Evolutionary conservation across 1,284 basidiomycete genomes (phyloP), one percentile per base, ranked within the genome.

Genomic region (Gomphus bonarii): DNA sequence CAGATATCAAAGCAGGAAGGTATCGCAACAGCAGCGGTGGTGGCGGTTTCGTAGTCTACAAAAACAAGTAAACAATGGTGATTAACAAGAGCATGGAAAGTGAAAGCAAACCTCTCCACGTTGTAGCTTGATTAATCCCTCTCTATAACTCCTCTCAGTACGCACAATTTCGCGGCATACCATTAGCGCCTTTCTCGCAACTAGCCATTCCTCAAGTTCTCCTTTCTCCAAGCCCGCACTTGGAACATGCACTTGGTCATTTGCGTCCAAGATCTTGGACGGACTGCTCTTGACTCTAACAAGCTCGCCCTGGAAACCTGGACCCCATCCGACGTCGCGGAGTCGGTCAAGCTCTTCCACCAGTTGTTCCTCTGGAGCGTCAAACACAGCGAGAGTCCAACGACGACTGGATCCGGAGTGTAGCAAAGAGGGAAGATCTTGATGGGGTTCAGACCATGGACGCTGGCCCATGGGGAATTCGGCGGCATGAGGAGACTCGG

Each of bases 131-230:
- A 70, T 70, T 49, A 86, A 66, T 10, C 76, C 75, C 1, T 71
- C 68, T 56, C 80, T 75, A 64, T 86, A 87, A 60, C 74, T 80
- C 58, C 76, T 75, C 66, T 86, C 84, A 2, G 84, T 86, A 46
- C 78, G 73, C 28, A 87, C 72, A 50, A 87, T 74, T 67, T 87
- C 84, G 40, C 78, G 70, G 52, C 78, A 74, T 64, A 74, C 73
- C n/a, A 86, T 70, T 49, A 85, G 69, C 0, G 81, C 78, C 28
- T 77, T 76, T 40, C 79, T 73, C 3, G 80, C 80, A 18, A 71
- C 71, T 57, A 73, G 71, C 82, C 82, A 84, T 12, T 73, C 67
- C 52, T 69, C 66, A 50, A 71, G 63, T 11, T 64, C 64, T 25
- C 61, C 61, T 36, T 57, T 60, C 28, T 42, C 31, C 35, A 46